These are phyloP conservation scores for Diutina neorugosa DNA, from an alignment of 1,139 yeast species.

Conservation along the genomic window DNA sequence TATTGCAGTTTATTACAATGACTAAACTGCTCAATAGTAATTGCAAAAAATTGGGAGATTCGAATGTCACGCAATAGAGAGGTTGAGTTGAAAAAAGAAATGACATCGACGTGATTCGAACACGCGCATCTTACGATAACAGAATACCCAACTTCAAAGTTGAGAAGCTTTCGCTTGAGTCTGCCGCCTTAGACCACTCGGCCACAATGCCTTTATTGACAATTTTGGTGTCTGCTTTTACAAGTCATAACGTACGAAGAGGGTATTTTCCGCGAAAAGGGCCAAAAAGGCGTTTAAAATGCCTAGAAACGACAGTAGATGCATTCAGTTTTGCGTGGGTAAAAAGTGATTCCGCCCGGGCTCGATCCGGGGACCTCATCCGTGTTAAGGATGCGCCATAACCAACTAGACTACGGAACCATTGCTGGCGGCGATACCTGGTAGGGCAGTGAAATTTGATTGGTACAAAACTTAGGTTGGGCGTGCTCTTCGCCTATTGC, in stretches of 20 bases:
- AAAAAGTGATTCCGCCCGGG: too few species aligned
- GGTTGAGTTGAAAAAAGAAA: background rate
- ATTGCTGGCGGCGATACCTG: background rate
- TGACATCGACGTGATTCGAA: background rate
- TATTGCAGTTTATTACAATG: too few species aligned
- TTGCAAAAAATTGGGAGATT: too few species aligned
- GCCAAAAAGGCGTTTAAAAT: too few species aligned
- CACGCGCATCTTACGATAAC: background rate
- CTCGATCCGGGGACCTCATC: background rate
- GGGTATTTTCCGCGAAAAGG: too few species aligned
- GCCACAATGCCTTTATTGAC: background rate
- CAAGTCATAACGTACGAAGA: too few species aligned
- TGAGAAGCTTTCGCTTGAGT: background rate
- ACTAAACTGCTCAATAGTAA: too few species aligned
- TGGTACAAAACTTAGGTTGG: too few species aligned
- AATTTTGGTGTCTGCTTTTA: background rate
- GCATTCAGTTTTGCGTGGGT: too few species aligned
- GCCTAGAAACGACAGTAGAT: too few species aligned
- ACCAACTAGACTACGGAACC: background rate
- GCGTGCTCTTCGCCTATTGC: background rate
- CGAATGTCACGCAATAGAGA: too few species aligned
- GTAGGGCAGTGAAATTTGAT: too few species aligned
- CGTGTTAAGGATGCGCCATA: background rate
- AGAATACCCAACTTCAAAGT: background rate
- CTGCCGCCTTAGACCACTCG: background rate